Evolutionary conservation across 192 early-diverging fungal genomes (phyloP), one percentile per base, ranked within the genome.

Genomic region (Phlyctochytrium planicorne): DNA sequence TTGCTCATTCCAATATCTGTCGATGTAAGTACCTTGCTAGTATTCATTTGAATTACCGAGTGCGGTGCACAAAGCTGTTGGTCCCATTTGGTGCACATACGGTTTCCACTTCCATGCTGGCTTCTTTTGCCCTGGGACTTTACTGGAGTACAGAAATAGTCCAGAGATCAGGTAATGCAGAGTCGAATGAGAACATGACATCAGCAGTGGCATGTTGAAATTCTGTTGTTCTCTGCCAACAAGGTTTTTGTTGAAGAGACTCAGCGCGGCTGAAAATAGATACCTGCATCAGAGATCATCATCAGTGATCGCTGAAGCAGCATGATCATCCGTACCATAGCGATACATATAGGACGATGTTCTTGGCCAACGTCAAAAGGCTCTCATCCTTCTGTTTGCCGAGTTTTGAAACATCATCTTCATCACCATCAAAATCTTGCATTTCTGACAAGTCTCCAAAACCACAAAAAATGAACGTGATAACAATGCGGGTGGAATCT

Each of bases 1-100:
- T 78, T 66, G 61, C 63, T 65, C n/a, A 71, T 62, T 27, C 69
- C 69, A 33, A 71, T 71, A 60, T 71, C 69, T 56, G 34, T 67
- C 20, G 16, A 61, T 27, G 14, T 23, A 10, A 61, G 29, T 32
- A 25, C 32, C 10, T 30, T 23, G 53, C 16, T 56, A 59, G 65
- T 25, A 57, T 24, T 4, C 29, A 1, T 14, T 10, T 59, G 1
- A n/a, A n/a, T n/a, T n/a, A n/a, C n/a, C n/a, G n/a, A 71, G 53
- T 10, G 63, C 69, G 0, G 63, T 63, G 30, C 69, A 71, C 20
- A 65, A 29, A 12, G 69, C 69, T 3, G 69, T 71, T 12, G 63
- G 63, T 14, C 27, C 63, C 33, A 63, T 65, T 2, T 17, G 14
- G 10, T 27, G 30, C 37, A 70, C 16, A 63, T 63, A 70, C 2